phyloP scores from a whole-genome alignment of 305 asterid species.

The Rubia tinctorum region DNA sequence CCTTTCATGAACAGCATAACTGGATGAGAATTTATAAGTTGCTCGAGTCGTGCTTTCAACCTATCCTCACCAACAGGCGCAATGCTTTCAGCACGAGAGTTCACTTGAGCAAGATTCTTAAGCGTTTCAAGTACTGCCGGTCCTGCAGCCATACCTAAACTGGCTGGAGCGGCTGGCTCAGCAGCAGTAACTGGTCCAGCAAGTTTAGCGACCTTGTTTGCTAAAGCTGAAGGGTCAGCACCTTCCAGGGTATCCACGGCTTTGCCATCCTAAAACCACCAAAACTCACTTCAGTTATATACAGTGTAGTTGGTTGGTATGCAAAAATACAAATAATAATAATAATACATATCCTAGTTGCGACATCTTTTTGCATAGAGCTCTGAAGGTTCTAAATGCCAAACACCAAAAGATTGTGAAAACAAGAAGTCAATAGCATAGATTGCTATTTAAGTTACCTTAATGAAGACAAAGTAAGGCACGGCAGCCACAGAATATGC shows the following conservation, averaged over 20 bases:
- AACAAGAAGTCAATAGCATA: neutral
- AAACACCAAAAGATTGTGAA: neutral
- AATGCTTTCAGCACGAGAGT: slow-evolving; percentile 35
- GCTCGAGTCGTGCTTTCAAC: slow-evolving; percentile 51
- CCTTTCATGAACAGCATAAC: slow-evolving; percentile 97
- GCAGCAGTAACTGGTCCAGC: slow-evolving; percentile 67
- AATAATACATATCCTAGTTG: slow-evolving; percentile 2
- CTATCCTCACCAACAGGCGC: slow-evolving; percentile 32
- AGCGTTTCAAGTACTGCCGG: slow-evolving; percentile 79
- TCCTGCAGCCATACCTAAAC: slow-evolving; percentile 99
- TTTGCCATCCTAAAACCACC: slow-evolving; percentile 66
- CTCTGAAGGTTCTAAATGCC: neutral
- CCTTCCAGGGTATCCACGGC: slow-evolving; percentile 85
- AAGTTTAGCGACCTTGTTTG: slow-evolving; percentile 95
- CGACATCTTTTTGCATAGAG: neutral
- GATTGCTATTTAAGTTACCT: slow-evolving; percentile 38
- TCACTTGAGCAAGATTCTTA: slow-evolving; percentile 61
- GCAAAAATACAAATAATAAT: neutral
- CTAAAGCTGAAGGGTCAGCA: slow-evolving; percentile 95
- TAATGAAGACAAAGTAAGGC: slow-evolving; percentile 85
- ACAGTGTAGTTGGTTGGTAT: neutral
- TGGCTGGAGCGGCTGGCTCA: slow-evolving; percentile 96
- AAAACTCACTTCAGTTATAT: slow-evolving; percentile 3
- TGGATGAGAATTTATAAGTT: slow-evolving; percentile 67
- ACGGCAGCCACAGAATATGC: slow-evolving; percentile 83